phyloP scores from a whole-genome alignment of 495 filamentous ascomycete species.

The Talaromyces thailandensis region DNA sequence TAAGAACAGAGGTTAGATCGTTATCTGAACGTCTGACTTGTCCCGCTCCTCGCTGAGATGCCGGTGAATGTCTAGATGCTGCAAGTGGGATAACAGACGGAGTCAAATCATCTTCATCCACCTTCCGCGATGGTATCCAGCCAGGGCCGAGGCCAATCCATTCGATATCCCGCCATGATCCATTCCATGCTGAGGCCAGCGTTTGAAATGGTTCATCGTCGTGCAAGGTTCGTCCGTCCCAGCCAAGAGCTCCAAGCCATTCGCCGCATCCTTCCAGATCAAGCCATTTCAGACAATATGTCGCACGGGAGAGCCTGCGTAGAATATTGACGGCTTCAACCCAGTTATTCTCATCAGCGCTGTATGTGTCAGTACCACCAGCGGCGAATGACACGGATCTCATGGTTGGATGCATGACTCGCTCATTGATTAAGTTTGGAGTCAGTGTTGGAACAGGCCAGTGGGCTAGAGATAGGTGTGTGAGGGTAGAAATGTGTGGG shows the following conservation, averaged over 20 bases:
- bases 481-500: constrained; percentile 52
- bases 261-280: constrained; percentile 69
- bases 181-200: constrained; percentile 41
- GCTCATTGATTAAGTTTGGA: constrained; percentile 48
- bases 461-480: constrained; percentile 67
- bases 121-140: constrained; percentile 22
- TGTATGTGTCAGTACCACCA: constrained; percentile 57
- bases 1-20: constrained; percentile 2
- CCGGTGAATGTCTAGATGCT: not conserved
- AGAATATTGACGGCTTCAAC: constrained; percentile 60
- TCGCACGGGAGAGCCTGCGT: constrained; percentile 52
- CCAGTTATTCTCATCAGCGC: constrained; percentile 57
- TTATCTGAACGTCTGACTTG: constrained; percentile 3
- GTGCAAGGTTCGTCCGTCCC: constrained; percentile 24
- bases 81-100: not conserved
- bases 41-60: constrained; percentile 3
- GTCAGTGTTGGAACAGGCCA: constrained; percentile 70
- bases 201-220: constrained; percentile 15
- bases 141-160: constrained; percentile 42
- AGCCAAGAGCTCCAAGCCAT: constrained; percentile 60
- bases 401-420: constrained; percentile 21
- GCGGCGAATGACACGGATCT: constrained; percentile 43
- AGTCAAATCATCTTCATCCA: constrained; percentile 7
- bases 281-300: constrained; percentile 68
- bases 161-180: constrained; percentile 39